Conservation (phyloP, 306 rosid genomes). For the Prunus persica region Prunus_persica_NCBIv2 NC_034015.1:15533501-15534000, state of each 20-base stretch:
- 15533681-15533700: slow-evolving; percentile 23
- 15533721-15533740: neutral
- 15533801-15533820: neutral
- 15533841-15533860: neutral
- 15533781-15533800: neutral
- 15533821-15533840: neutral
- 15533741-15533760: neutral
- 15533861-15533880: neutral
- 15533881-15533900: too few species aligned
- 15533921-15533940: neutral
- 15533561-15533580: slow-evolving; percentile 14
- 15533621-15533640: slow-evolving; percentile 22
- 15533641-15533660: slow-evolving; percentile 17
- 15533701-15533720: slow-evolving; percentile 4
- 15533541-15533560: slow-evolving; percentile 1
- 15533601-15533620: slow-evolving; percentile 11
- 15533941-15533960: neutral
- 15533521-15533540: neutral
- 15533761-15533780: neutral
- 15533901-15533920: neutral
- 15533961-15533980: neutral
- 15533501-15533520: slow-evolving; percentile 24
- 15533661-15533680: slow-evolving; percentile 3
- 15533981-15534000: too few species aligned
- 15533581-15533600: slow-evolving; percentile 10